A percentile compares a stretch with the other conserved stretches of the same genome.
These are phyloP conservation scores for Trichoderma oligosporum DNA, from an alignment of 2,329 filamentous ascomycete species.

Conservation along the genomic window DNA sequence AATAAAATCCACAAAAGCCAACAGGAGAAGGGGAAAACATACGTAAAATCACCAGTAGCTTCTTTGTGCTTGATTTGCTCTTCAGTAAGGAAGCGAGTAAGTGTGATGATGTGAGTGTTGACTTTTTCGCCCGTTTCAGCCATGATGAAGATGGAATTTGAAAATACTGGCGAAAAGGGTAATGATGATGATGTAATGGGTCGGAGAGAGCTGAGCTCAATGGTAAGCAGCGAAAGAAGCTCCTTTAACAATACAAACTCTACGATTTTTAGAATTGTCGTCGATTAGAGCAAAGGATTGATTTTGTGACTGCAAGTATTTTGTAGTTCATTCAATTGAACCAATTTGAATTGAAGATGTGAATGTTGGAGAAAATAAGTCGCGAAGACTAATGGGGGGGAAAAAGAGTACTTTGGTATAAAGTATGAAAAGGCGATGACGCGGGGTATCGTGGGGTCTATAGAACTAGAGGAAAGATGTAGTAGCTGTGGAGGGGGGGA, in stretches of 20 bases:
- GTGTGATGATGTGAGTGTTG: constrained; percentile 93
- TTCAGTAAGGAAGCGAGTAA: constrained; percentile 93
- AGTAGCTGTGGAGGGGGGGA: too few relatives aligned
- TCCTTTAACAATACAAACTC: not conserved
- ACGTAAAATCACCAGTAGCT: constrained; percentile 98
- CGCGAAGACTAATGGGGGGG: too few relatives aligned
- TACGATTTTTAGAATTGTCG: not conserved
- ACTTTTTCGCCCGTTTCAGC: constrained; percentile 63
- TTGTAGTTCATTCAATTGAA: not conserved
- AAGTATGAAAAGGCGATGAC: not conserved
- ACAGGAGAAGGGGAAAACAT: constrained; percentile 35
- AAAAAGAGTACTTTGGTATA: not conserved
- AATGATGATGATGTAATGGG: constrained; percentile 21
- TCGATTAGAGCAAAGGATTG: not conserved
- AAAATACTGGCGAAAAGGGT: constrained; percentile 1
- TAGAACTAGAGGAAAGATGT: constrained; percentile 17
- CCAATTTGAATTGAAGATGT: not conserved
- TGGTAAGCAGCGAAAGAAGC: not conserved
- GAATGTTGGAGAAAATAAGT: not conserved
- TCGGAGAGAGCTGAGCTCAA: not conserved
- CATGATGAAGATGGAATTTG: constrained; percentile 26
- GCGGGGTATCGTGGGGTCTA: constrained; percentile 18
- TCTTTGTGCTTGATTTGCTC: constrained; percentile 91
- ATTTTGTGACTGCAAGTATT: too few relatives aligned
- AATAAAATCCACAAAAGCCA: not conserved